These are phyloP conservation scores for Acacia concinna DNA, from an alignment of 331 rosid species.

Conservation along the genomic window DNA sequence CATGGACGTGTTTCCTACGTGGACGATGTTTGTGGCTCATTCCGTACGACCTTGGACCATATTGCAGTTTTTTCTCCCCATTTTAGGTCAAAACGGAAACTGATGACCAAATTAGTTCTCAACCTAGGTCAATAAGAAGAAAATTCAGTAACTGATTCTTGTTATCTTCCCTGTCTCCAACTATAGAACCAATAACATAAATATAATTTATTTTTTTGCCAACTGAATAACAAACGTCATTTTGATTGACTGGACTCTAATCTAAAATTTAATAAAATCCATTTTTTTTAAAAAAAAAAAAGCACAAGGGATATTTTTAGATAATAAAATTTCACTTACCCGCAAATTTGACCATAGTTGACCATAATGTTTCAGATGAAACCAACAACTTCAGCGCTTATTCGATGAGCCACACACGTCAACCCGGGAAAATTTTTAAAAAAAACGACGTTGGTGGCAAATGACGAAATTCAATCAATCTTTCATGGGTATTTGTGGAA, in stretches of 20 bases:
- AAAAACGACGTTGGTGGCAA: background rate
- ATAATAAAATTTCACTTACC: background rate
- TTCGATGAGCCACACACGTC: background rate
- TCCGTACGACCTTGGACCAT: background rate
- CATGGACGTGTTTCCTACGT: background rate
- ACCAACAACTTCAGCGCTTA: no score
- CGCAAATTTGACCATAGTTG: background rate
- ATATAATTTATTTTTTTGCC: background rate
- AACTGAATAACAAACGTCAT: background rate
- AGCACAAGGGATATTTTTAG: background rate
- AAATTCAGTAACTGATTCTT: background rate
- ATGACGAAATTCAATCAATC: background rate
- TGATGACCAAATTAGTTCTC: background rate
- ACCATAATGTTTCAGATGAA: background rate
- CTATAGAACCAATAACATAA: background rate
- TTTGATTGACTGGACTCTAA: background rate
- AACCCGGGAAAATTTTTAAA: no score
- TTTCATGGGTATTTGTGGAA: slow-evolving; percentile 31
- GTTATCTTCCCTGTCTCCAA: background rate
- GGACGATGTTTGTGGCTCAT: background rate
- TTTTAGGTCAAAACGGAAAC: background rate
- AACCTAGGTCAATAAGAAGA: background rate
- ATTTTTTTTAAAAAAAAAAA: background rate
- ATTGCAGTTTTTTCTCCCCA: background rate
- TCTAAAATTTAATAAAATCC: background rate